Conservation (phyloP, 2,329 filamentous ascomycete genomes). For the Aspergillus hiratsukae region DNA sequence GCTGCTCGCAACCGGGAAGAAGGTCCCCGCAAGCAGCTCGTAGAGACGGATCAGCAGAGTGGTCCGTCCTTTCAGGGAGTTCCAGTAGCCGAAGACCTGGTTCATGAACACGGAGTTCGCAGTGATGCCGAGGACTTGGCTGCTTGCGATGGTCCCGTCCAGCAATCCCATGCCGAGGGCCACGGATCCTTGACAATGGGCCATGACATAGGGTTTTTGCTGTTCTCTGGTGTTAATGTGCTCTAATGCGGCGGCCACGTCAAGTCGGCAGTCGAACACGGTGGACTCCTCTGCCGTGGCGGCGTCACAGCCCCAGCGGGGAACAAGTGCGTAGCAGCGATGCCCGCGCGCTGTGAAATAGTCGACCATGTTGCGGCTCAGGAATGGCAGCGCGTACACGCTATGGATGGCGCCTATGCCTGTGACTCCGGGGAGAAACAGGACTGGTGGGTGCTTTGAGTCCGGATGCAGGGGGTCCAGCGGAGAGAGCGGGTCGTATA, state of each 20-base stretch:
- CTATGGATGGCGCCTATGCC: background rate
- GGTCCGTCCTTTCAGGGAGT: constrained; percentile 8
- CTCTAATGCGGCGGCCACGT: constrained; percentile 13
- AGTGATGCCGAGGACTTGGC: constrained; percentile 14
- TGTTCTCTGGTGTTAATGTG: constrained; percentile 8
- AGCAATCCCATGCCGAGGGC: constrained; percentile 16
- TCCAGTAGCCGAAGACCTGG: constrained; percentile 14
- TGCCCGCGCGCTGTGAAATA: constrained; percentile 1
- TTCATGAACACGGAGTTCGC: constrained; percentile 21
- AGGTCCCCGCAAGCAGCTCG: constrained; percentile 9
- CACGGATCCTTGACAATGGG: constrained; percentile 16
- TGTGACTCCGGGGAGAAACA: constrained; percentile 6
- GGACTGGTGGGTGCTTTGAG: background rate
- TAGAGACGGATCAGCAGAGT: constrained; percentile 5
- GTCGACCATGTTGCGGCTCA: constrained; percentile 6
- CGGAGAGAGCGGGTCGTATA: background rate
- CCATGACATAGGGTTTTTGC: constrained; percentile 14
- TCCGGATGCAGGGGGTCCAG: background rate
- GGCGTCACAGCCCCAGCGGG: constrained; percentile 3
- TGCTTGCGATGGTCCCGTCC: constrained; percentile 15
- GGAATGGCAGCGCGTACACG: constrained; percentile 5
- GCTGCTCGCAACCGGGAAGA: constrained; percentile 10
- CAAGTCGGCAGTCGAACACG: constrained; percentile 6
- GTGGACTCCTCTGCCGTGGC: background rate
- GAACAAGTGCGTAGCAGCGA: constrained; percentile 2